Conservation (phyloP, 345 rosid genomes). For the Gossypium turneri region DNA sequence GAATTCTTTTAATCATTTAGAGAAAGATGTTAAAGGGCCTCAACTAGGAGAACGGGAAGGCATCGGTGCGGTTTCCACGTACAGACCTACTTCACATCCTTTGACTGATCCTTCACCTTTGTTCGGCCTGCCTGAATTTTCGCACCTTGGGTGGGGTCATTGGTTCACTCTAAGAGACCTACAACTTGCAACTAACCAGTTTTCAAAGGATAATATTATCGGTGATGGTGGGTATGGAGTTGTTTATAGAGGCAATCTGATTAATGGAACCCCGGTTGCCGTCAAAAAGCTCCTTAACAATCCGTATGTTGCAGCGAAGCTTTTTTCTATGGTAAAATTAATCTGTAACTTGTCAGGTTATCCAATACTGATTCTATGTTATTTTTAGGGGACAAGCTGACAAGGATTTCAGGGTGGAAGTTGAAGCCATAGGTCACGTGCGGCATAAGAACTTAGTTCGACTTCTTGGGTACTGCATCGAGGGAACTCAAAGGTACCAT, state of each 20-base stretch:
- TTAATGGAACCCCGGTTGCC: slow-evolving; percentile 75
- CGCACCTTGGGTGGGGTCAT: slow-evolving; percentile 96
- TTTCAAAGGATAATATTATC: slow-evolving; percentile 72
- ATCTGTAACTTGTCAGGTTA: not conserved
- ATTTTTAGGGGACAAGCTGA: slow-evolving; percentile 84
- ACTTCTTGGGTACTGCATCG: slow-evolving; percentile 93
- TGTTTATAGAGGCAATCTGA: slow-evolving; percentile 71
- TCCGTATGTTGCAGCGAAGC: slow-evolving; percentile 49
- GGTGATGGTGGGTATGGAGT: slow-evolving; percentile 99
- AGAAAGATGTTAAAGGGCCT: slow-evolving; percentile 42
- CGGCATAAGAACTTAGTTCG: slow-evolving; percentile 94
- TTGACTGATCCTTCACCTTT: slow-evolving; percentile 67
- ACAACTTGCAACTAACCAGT: slow-evolving; percentile 65
- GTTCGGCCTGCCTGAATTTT: slow-evolving; percentile 78
- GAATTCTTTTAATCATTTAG: slow-evolving; percentile 48
- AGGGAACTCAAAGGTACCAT: slow-evolving; percentile 85
- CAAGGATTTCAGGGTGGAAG: slow-evolving; percentile 93
- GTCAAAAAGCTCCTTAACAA: slow-evolving; percentile 92
- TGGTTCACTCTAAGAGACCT: slow-evolving; percentile 97
- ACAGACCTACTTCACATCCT: slow-evolving; percentile 48
- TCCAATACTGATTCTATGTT: not conserved
- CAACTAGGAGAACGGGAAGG: slow-evolving; percentile 45
- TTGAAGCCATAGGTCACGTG: slow-evolving; percentile 95
- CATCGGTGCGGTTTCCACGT: slow-evolving; percentile 24
- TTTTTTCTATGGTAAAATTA: not conserved